These are phyloP conservation scores for Barbatosphaeria neglecta DNA, from an alignment of 495 filamentous ascomycete genomes.

Conservation along the genomic window DNA sequence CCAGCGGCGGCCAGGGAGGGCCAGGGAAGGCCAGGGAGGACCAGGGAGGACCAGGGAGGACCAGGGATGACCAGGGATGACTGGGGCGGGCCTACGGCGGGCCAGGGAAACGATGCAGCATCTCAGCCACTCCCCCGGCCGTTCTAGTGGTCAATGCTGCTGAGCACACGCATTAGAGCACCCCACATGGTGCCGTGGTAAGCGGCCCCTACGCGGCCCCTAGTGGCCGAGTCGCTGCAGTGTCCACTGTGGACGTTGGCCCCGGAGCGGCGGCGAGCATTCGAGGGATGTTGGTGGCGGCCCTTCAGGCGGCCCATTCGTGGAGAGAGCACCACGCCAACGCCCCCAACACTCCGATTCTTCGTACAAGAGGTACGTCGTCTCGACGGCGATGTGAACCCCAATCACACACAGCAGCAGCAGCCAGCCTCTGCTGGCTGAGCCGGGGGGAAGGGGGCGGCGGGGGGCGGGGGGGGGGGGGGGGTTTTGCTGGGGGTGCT, in stretches of 20 bases:
- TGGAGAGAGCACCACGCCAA: not conserved
- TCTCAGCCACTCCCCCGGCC: not conserved
- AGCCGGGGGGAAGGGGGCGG: no score
- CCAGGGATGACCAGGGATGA: no score
- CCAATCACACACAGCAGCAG: constrained; percentile 7
- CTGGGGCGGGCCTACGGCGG: no score
- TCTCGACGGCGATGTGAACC: constrained; percentile 2
- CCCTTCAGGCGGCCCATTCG: not conserved
- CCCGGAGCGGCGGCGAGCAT: no score
- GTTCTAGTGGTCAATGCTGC: constrained; percentile 7
- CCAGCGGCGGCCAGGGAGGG: no score
- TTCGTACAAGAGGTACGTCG: no score
- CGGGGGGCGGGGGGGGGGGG: no score
- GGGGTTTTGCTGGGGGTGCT: no score
- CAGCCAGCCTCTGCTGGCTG: not conserved
- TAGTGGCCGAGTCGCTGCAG: not conserved
- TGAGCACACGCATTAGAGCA: constrained; percentile 5
- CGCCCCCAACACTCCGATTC: no score
- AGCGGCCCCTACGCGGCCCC: constrained; percentile 5
- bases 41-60: no score
- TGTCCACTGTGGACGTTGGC: not conserved
- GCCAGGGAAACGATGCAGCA: constrained; percentile 6
- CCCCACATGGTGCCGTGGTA: not conserved
- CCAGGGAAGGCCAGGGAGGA: no score
- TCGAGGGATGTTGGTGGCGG: no score